Base-by-base conservation (phyloP, 768 basidiomycete genomes). In the Hygrophorus russula region DNA sequence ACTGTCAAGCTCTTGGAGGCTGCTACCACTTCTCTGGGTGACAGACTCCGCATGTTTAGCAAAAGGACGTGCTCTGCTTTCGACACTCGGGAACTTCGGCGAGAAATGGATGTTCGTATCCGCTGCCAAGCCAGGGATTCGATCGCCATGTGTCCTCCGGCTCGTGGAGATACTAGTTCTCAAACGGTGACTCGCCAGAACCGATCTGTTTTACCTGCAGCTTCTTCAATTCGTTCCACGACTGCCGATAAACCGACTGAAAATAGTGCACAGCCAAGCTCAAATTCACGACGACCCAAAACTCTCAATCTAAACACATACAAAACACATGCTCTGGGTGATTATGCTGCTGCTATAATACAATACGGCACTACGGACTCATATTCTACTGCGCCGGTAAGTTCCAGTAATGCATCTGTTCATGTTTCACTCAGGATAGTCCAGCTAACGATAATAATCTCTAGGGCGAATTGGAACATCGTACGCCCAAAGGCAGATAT, bases 391-490 rank as follows among this genome's bases (percentile, higher is more conserved):
- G 36, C 46, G 17, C 13, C 30, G 3, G 48, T 49, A n/a, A n/a
- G n/a, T n/a, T n/a, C n/a, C n/a, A n/a, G n/a, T n/a, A n/a, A n/a
- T n/a, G 15, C 18, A 33, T 39, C 31, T 35, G 35, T 17, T 28
- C 36, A n/a, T n/a, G n/a, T 39, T 9, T 13, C 31, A 11, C 15
- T 14, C 32, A 12, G n/a, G n/a, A n/a, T 12, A n/a, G 24, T 34
- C 4, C 34, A 39, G n/a, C 46, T 4, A 31, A 11, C 17, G 27
- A 35, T 39, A 28, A 10, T 14, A 27, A 27, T 8, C 5, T 36
- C 12, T 24, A 69, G 66, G 59, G 62, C 1, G 64, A 70, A 41
- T 51, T 56, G 0, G 53, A 64, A 42, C 68, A 69, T 41, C 46
- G 46, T 0, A 40, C 34, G 0, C 51, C 56, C 7, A 69, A 69